Percentiles rank a stretch among this genome's conserved stretches.
Conservation (phyloP, 257 asterid genomes). For the Sherardia arvensis region DNA sequence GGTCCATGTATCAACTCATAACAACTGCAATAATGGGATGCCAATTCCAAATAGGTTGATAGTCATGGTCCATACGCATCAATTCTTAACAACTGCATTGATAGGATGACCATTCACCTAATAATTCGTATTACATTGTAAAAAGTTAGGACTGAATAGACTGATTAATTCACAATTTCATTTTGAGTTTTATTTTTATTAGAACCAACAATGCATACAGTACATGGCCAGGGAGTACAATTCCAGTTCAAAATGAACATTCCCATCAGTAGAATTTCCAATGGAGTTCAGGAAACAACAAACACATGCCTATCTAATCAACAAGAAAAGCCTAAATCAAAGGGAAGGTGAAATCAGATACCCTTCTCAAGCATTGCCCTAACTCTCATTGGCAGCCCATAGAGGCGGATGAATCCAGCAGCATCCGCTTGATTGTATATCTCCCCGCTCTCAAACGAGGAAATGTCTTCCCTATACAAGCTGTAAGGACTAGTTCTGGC, state of each 20-base stretch:
- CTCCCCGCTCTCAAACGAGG: slow-evolving; percentile 88
- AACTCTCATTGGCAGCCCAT: slow-evolving; percentile 76
- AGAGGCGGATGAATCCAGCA: slow-evolving; percentile 83
- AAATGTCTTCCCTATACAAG: slow-evolving; percentile 74
- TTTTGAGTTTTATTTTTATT: too few species aligned
- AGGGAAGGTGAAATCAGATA: slow-evolving; percentile 16
- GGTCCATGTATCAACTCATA: background rate
- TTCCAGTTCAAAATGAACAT: background rate
- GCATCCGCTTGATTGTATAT: slow-evolving; percentile 90
- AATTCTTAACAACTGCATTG: background rate
- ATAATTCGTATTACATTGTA: too few species aligned
- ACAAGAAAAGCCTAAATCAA: background rate
- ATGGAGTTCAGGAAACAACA: background rate
- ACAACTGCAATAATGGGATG: background rate
- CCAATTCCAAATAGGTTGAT: background rate
- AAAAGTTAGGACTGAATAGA: too few species aligned
- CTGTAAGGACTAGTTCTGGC: slow-evolving; percentile 69
- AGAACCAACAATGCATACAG: background rate
- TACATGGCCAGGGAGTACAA: background rate
- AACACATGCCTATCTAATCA: background rate
- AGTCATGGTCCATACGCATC: background rate
- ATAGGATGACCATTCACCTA: background rate
- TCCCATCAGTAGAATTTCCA: background rate
- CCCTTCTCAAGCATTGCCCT: slow-evolving; percentile 77
- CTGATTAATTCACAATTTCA: too few species aligned